phyloP scores from a whole-genome alignment of 2,329 filamentous ascomycete species.

The Hypomyces perniciosus region DNA sequence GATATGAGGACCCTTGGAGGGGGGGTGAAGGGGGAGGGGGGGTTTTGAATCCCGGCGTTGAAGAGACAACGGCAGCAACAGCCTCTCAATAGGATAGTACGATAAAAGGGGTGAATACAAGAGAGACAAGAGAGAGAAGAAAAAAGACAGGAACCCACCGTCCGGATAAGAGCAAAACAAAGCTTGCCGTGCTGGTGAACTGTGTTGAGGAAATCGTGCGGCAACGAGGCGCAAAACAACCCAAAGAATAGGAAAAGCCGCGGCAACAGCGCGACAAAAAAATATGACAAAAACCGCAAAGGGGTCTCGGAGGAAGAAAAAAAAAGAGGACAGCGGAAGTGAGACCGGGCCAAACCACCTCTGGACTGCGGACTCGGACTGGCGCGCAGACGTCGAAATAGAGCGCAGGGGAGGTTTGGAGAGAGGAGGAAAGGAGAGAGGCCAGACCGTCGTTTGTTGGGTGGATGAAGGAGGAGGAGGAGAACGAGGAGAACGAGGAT shows the following conservation, averaged over 20 bases:
- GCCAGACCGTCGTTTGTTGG: not conserved
- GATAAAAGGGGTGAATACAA: slow-evolving; percentile 3
- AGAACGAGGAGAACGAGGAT: not conserved
- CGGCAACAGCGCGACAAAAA: slow-evolving; percentile 3
- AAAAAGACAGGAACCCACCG: too few species aligned
- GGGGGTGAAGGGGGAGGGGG: slow-evolving; percentile 6
- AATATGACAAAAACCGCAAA: slow-evolving; percentile 8
- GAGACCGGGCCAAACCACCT: slow-evolving; percentile 12
- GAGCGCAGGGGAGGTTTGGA: not conserved
- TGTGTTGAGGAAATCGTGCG: slow-evolving; percentile 3
- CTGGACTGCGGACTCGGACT: slow-evolving; percentile 5
- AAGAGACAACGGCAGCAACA: slow-evolving; percentile 1
- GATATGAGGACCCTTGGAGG: slow-evolving; percentile 2
- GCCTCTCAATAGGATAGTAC: not conserved
- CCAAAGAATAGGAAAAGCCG: slow-evolving; percentile 1
- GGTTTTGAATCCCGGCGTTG: slow-evolving; percentile 8
- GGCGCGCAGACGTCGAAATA: slow-evolving; percentile 2
- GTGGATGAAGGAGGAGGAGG: not conserved
- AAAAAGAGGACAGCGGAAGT: slow-evolving; percentile 1
- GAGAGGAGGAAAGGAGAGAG: not conserved
- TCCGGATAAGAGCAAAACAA: too few species aligned
- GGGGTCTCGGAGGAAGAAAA: slow-evolving; percentile 8
- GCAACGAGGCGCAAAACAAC: slow-evolving; percentile 1
- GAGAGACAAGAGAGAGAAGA: slow-evolving; percentile 1
- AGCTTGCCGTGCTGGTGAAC: not conserved